Evolutionary conservation across 2,329 filamentous ascomycete species (phyloP), one percentile per base, ranked within the genome.

Genomic region (Aspergillus tamarii): DNA sequence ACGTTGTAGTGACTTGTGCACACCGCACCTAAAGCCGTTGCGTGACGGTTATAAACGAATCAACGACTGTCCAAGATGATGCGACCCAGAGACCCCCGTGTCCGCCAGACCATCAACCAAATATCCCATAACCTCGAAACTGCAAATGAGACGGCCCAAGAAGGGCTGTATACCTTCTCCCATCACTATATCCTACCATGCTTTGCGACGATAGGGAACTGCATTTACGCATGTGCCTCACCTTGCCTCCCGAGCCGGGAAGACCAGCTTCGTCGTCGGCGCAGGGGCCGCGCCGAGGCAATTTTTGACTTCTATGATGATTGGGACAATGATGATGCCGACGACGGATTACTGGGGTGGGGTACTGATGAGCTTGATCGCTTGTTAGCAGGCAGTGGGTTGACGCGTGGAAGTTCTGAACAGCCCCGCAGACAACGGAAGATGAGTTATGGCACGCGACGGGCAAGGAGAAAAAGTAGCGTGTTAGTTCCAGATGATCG

Each of bases 231-330:
- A 55, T 90, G 90, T 75, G 93, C 93, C 70, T 88, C 89, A 52
- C 84, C 88, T 14, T 87, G 92, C 67, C 74, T 82, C 41, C 90
- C 91, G 60, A 88, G 88, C 72, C 87, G 87, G 60, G 91, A 94
- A 70, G 91, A 94, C 74, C 88, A 91, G 63, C 82, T 88, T 56
- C 88, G 91, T 34, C 88, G 92, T 62, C 84, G 89, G 65, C 88
- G 93, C 71, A 86, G 90, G 41, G 80, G 79, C 21, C 79, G 84
- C 58, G 91, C 93, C 32, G 94, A 97, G 78, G 87, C 91, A 72
- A 94, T 88, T 73, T 98, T 98, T 76, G 94, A 97, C 77, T 98
- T 98, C 77, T 98, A 98, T 81, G 94, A 97, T 78, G 94, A 97
- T 78, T 98, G 94, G 94, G 93, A 97, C 65, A 84, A 86, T 53